Percentiles rank a stretch among this genome's conserved stretches.
Conservation (phyloP, 2,329 filamentous ascomycete genomes). For the Hypoxylon sp. region DNA sequence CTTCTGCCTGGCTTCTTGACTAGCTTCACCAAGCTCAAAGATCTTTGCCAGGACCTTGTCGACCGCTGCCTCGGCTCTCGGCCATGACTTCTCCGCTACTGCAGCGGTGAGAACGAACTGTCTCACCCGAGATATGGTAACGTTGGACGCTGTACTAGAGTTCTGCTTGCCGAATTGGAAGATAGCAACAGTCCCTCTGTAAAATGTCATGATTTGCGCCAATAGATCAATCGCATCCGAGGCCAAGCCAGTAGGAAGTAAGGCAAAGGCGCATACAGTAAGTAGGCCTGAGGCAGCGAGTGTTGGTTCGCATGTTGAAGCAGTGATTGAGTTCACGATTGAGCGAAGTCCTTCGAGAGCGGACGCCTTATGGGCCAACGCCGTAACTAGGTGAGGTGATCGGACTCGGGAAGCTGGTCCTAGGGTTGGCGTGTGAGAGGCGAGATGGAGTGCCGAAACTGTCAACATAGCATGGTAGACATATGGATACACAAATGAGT, state of each 20-base stretch:
- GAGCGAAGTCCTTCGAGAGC: slow-evolving; percentile 28
- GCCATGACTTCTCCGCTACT: slow-evolving; percentile 17
- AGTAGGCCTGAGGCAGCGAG: slow-evolving; percentile 24
- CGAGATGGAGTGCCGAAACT: slow-evolving; percentile 28
- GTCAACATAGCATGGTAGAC: slow-evolving; percentile 27
- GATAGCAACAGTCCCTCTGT: slow-evolving; percentile 25
- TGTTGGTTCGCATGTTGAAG: slow-evolving; percentile 21
- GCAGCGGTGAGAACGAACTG: slow-evolving; percentile 16
- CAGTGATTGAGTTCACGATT: slow-evolving; percentile 13
- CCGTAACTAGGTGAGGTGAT: slow-evolving; percentile 21
- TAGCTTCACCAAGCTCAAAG: slow-evolving; percentile 9
- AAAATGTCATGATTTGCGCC: slow-evolving; percentile 26
- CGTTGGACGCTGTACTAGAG: slow-evolving; percentile 1
- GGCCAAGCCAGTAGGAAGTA: slow-evolving; percentile 22
- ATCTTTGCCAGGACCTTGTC: slow-evolving; percentile 19
- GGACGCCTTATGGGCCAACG: slow-evolving; percentile 26
- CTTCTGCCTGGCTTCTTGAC: slow-evolving; percentile 10
- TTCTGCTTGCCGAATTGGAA: slow-evolving; percentile 14
- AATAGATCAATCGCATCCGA: slow-evolving; percentile 24
- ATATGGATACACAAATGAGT: slow-evolving; percentile 23
- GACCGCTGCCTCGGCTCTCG: slow-evolving; percentile 18
- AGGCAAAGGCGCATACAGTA: slow-evolving; percentile 28
- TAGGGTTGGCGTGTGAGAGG: slow-evolving; percentile 5
- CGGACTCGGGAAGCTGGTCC: background rate
- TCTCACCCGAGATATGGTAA: slow-evolving; percentile 11